A percentile compares a stretch with the other conserved stretches of the same genome.
phyloP scores from a whole-genome alignment of 177 flowering plant species.

The Vitis hybrid region DNA sequence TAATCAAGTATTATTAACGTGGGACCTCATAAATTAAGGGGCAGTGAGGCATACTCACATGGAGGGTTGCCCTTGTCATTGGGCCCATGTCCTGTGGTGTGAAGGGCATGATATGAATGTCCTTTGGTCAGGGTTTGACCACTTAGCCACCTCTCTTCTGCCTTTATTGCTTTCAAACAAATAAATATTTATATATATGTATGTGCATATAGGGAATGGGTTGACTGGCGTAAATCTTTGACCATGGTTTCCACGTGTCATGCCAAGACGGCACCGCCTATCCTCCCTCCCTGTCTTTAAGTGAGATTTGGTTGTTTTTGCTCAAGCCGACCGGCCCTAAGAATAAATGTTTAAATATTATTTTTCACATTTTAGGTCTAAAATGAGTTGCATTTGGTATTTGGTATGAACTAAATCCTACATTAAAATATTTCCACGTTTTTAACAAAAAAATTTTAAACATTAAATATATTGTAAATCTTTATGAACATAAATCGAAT shows the following conservation, averaged over 20 bases:
- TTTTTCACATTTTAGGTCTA: too few relatives aligned
- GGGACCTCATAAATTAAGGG: not conserved
- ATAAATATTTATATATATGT: too few relatives aligned
- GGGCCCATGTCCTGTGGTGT: not conserved
- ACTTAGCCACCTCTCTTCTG: not conserved
- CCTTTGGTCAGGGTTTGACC: slow-evolving; percentile 2
- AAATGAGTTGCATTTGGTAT: too few relatives aligned
- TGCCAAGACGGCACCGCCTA: not conserved
- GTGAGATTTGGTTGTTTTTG: not conserved
- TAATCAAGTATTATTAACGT: not conserved
- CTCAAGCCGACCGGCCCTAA: too few relatives aligned
- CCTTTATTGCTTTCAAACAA: not conserved
- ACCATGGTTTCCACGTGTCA: slow-evolving; percentile 18
- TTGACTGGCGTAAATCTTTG: slow-evolving; percentile 6
- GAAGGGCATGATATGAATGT: not conserved
- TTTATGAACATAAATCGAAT: too few relatives aligned
- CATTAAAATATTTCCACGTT: too few relatives aligned
- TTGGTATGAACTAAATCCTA: too few relatives aligned
- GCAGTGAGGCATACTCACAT: slow-evolving; percentile 7
- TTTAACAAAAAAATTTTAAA: too few relatives aligned
- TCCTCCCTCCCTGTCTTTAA: not conserved
- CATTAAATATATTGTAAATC: too few relatives aligned
- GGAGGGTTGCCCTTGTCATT: slow-evolving; percentile 11
- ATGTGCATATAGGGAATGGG: not conserved
- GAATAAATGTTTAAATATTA: not conserved